Percentiles rank a stretch among this genome's conserved stretches.
Evolutionary conservation across 805 yeast species (phyloP).

Genomic region (Candida easanensis): DNA sequence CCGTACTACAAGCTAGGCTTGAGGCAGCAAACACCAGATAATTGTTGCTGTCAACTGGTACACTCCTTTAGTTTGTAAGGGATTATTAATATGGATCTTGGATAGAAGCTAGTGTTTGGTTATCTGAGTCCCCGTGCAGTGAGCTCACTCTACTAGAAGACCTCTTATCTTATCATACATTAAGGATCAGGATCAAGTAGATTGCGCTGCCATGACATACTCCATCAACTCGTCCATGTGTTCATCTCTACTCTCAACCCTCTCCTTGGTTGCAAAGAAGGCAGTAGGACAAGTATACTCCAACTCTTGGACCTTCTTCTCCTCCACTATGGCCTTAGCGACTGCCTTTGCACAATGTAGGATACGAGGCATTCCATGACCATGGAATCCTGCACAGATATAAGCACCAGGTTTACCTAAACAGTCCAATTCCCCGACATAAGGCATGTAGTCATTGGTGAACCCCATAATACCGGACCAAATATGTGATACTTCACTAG

Average conservation of each 20-base stretch:
- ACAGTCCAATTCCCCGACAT: constrained; percentile 38
- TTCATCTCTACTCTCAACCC: constrained; percentile 15
- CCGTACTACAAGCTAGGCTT: too few species aligned
- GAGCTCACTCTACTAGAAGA: too few species aligned
- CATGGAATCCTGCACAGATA: constrained; percentile 45
- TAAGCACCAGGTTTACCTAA: constrained; percentile 30
- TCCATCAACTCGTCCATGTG: constrained; percentile 9
- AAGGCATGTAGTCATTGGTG: constrained; percentile 39
- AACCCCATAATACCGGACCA: constrained; percentile 51
- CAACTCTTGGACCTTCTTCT: constrained; percentile 14
- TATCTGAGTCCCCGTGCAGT: too few species aligned
- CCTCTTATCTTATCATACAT: too few species aligned
- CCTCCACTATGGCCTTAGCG: constrained; percentile 26
- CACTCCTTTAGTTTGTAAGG: too few species aligned
- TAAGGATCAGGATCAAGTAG: too few species aligned
- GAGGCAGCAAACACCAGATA: too few species aligned
- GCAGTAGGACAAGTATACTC: constrained; percentile 19
- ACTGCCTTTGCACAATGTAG: constrained; percentile 38
- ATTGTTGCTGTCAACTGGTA: too few species aligned
- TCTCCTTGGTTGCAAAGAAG: constrained; percentile 19
- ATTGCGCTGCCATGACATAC: neutral
- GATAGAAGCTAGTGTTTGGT: too few species aligned
- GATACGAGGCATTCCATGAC: constrained; percentile 52
- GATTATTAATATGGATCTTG: too few species aligned
- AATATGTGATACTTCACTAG: constrained; percentile 24